Evolutionary conservation across 495 filamentous ascomycete genomes (phyloP).

Genomic region (Xylaria acuta): DNA sequence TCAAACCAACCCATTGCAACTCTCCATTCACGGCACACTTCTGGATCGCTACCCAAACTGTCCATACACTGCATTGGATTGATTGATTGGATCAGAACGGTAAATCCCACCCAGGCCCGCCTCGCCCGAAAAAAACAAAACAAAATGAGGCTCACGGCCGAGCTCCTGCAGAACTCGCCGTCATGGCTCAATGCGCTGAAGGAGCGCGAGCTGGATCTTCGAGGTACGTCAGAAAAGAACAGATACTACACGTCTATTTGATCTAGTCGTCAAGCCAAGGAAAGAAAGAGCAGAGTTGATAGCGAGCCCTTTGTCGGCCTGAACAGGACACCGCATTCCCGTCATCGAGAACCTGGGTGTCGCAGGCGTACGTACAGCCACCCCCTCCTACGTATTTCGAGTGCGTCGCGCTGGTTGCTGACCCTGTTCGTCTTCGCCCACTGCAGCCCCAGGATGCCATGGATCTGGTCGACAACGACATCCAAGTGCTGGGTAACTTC

Average conservation of each 20-base stretch:
- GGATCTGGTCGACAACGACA: conserved; percentile 98
- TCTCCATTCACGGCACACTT: background rate
- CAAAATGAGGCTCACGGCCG: conserved; percentile 89
- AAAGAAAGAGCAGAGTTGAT: conserved; percentile 80
- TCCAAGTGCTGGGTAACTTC: conserved; percentile 87
- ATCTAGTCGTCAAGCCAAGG: conserved; percentile 47
- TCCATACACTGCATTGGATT: background rate
- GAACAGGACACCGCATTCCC: conserved; percentile 95
- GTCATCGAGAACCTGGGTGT: conserved; percentile 97
- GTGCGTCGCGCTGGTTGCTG: background rate
- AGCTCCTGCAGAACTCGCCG: conserved; percentile 87
- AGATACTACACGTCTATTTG: conserved; percentile 89
- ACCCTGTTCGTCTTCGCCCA: background rate
- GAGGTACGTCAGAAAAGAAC: conserved; percentile 99
- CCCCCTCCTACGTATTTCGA: background rate
- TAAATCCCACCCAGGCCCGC: conserved; percentile 21
- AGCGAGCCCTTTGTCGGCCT: conserved; percentile 61
- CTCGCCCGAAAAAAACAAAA: conserved; percentile 27
- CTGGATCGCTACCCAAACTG: background rate
- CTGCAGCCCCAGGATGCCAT: conserved; percentile 82
- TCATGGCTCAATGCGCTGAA: conserved; percentile 98
- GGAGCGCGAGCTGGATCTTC: conserved; percentile 97
- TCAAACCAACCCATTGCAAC: background rate
- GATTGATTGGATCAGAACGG: conserved; percentile 17
- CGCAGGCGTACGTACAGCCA: conserved; percentile 71